A percentile compares a stretch with the other conserved stretches of the same genome.
These are phyloP conservation scores for Paecilomyces fulvus DNA, from an alignment of 2,329 filamentous ascomycete genomes.

Conservation along the genomic window DNA sequence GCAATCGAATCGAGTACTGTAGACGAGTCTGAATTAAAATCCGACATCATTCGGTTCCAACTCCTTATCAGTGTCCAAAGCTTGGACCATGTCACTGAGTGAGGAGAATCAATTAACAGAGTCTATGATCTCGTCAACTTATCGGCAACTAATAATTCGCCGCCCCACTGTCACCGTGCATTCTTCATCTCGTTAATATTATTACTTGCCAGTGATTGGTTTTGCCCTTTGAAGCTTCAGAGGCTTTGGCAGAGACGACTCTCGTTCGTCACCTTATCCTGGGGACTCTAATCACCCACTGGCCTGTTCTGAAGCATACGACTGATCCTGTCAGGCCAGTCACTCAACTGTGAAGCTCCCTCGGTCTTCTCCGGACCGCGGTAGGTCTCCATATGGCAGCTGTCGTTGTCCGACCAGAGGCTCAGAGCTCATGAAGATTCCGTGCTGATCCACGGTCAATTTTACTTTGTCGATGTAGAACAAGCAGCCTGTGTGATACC, in stretches of 20 bases:
- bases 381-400: neutral
- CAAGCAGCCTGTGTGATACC: neutral
- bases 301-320: neutral
- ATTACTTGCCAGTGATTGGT: neutral
- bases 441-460: neutral
- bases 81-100: neutral
- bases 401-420: neutral
- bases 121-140: neutral
- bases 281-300: neutral
- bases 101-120: neutral
- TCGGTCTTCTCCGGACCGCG: neutral
- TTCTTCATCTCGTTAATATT: too few species aligned
- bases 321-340: neutral
- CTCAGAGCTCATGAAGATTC: neutral
- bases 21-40: neutral
- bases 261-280: neutral
- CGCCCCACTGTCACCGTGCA: neutral
- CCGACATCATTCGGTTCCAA: neutral
- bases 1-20: neutral
- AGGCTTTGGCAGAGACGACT: neutral
- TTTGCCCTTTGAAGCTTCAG: neutral
- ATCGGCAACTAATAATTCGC: neutral
- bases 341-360: neutral
- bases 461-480: neutral
- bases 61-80: neutral